These are phyloP conservation scores for Arabidopsis arenosa DNA, from an alignment of 345 rosid genomes.

Conservation along the genomic window DNA sequence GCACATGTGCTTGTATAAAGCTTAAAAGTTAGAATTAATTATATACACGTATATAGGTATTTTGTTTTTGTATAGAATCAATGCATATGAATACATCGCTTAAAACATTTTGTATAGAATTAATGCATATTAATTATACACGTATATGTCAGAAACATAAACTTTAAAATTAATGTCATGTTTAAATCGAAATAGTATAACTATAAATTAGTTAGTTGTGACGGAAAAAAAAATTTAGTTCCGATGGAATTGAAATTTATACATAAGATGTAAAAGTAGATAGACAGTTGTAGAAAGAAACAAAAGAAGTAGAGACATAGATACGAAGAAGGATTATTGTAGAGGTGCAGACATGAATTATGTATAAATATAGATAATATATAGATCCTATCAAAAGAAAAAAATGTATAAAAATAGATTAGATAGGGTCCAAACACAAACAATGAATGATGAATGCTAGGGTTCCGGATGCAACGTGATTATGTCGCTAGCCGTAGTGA, in stretches of 20 bases:
- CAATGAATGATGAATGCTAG: conserved; percentile 50
- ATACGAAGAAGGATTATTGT: conserved; percentile 33
- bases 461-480: conserved; percentile 57
- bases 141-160: not conserved
- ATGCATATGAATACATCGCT: conserved; percentile 9
- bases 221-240: not conserved
- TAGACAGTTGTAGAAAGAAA: conserved; percentile 31
- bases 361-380: conserved; percentile 23
- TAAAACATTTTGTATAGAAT: not conserved
- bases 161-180: not conserved
- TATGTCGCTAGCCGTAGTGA: conserved; percentile 52
- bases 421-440: conserved; percentile 44
- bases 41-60: not conserved
- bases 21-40: not conserved
- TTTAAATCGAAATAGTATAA: not conserved
- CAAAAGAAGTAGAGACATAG: conserved; percentile 38
- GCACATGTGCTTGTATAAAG: conserved; percentile 33
- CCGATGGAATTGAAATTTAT: conserved; percentile 1
- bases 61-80: not conserved
- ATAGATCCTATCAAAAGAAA: not conserved
- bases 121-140: not conserved
- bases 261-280: conserved; percentile 8
- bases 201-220: not conserved
- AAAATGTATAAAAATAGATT: conserved; percentile 17
- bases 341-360: conserved; percentile 38